Evolutionary conservation across 1,284 basidiomycete species (phyloP), one percentile per base, ranked within the genome.

Genomic region (Irpex rosettiformis): DNA sequence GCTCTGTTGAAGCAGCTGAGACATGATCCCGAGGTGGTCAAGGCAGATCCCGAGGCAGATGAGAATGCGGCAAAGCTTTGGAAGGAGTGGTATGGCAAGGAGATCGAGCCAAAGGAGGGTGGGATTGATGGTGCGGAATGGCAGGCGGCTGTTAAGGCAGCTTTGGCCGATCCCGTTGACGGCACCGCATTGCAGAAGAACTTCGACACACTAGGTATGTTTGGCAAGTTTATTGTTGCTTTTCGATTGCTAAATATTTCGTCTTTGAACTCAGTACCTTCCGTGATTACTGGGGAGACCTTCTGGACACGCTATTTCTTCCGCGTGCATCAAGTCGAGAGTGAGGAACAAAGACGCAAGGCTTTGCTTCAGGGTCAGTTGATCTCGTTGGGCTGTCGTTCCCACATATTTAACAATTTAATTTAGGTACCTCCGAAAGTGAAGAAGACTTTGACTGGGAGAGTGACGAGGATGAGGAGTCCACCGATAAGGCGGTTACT

Each of bases 301-400:
- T 98, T 97, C 74, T 97, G 95, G 95, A 83, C 84, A 53, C 81
- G 94, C 13, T 97, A 94, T 74, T 94, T 96, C 75, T 98, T 96
- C 84, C 85, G 94, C 37, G 85, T 88, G 33, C 78, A 91, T 70
- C 92, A 94, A 72, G 95, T 97, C 61, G 86, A 90, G 62, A 75
- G 78, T 27, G 93, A 96, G 65, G 93, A 94, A 69, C 84, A 84
- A 66, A 87, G 88, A 64, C 84, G 95, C 60, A 93, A 92, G 72
- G 82, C 84, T 27, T 73, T 97, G 24, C 75, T 98, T 18, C 82
- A 89, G 77, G 87, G 94, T 91, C 69, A 55, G 79, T 70, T 2
- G 7, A 13, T 6, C 27, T 29, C 40, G 18, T 11, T 30, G 6
- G 28, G 16, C 40, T n/a, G n/a, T 53, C 37, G 58, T 53, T 56